Base-by-base conservation (phyloP, 139 green algal species). In the Chlamydomonas applanata region DNA sequence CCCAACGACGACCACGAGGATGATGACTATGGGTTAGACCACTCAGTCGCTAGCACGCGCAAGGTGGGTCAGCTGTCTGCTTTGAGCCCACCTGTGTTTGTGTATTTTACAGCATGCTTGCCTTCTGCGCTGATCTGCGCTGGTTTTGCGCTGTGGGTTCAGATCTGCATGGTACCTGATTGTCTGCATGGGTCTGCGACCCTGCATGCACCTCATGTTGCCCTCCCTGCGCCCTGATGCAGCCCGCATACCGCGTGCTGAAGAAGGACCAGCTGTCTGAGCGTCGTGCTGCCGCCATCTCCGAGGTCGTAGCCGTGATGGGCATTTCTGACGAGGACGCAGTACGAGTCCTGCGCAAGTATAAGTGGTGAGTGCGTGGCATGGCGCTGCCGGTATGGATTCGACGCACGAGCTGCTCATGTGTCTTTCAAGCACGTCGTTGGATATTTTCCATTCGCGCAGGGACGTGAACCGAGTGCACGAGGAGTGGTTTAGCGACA, bases 401-500 rank as follows among this genome's bases (percentile, higher is more conserved):
- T 69, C 13, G 13, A 60, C 24, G 19, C 24, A 27, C 36, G 17
- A 29, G 34, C 46, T 49, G 61, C 60, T 35, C n/a, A 44, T 68
- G 60, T 44, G 27, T 68, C 11, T 44, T 25, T 44, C 4, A 19
- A n/a, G n/a, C n/a, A n/a, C n/a, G n/a, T n/a, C n/a, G n/a, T 17
- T 57, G 46, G 17, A n/a, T 57, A 17, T 57, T 57, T 57, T n/a
- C 17, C 46, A 57, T 34, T 67, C 25, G 30, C 74, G 27, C 83
- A 94, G 89, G 91, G 91, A 96, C 72, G 79, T 85, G 4, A 91
- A 85, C 69, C 76, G 84, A 2, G 82, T 94, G 27, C 85, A 97
- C 44, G 93, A 98, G 49, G 90, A 94, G 64, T 98, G 93, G 92
- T 98, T 98, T 74, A 67, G 73, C 0, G 89, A 98, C 71, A 81